These are phyloP conservation scores for Artemisia annua DNA, from an alignment of 129 eudicot genomes.

Conservation along the genomic window DNA sequence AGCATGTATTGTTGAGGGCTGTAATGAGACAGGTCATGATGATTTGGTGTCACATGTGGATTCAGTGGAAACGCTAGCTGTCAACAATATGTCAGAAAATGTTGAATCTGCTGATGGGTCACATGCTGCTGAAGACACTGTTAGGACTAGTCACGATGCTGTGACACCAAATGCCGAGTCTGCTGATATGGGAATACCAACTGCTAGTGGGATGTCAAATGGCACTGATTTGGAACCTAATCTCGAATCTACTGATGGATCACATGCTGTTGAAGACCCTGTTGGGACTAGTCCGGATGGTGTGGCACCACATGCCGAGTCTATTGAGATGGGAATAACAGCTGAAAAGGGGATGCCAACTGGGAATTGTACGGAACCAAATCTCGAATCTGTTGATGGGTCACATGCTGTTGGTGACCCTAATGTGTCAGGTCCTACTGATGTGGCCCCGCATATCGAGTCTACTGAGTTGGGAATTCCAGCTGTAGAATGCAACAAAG, in stretches of 20 bases:
- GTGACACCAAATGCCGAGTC: too few relatives aligned
- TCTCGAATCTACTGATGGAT: not conserved
- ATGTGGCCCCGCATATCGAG: not conserved
- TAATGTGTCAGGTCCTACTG: not conserved
- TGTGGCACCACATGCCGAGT: not conserved
- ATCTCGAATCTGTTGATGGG: not conserved
- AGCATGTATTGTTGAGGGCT: slow-evolving; percentile 26
- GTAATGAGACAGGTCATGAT: slow-evolving; percentile 13
- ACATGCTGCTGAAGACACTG: not conserved
- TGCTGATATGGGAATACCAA: too few relatives aligned
- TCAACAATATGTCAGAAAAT: too few relatives aligned
- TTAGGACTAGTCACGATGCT: too few relatives aligned
- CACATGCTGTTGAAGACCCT: too few relatives aligned
- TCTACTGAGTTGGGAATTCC: slow-evolving; percentile 6
- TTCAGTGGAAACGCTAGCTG: slow-evolving; percentile 15
- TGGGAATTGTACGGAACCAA: not conserved
- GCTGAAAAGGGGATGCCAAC: not conserved
- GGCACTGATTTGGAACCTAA: not conserved
- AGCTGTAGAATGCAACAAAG: slow-evolving; percentile 14
- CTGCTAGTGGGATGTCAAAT: not conserved
- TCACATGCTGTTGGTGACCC: slow-evolving; percentile 16
- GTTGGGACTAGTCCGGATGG: slow-evolving; percentile 3
- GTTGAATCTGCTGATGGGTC: too few relatives aligned
- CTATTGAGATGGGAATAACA: not conserved
- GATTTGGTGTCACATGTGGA: not conserved